Evolutionary conservation across 176 grass and related monocot genomes (phyloP), one percentile per base, ranked within the genome.

Genomic region (Aegilops longissima): DNA sequence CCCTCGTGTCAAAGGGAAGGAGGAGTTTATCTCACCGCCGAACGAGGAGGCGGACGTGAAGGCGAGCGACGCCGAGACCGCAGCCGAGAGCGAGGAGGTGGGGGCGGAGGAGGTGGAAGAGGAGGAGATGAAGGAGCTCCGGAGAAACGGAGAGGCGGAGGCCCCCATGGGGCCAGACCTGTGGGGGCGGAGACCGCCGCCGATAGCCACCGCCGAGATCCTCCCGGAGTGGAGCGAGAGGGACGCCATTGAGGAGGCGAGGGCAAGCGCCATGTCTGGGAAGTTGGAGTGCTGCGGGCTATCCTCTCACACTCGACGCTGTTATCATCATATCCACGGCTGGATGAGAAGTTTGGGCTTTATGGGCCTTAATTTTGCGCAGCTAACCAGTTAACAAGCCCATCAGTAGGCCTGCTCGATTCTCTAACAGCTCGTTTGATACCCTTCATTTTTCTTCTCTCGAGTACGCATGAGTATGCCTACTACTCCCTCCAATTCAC

Each of bases 21-120:
- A 67, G 6, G 3, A 40, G 20, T 8, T 68, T 17, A 35, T 70
- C 81, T 81, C 86, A 98, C 93, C 93, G 6, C 79, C 81, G 71
- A 95, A 95, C 1, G 92, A 92, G 35, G 88, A 98, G 17, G 82
- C 83, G 10, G 87, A 95, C 10, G 86, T 80, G 72, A 90, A 86
- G 77, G 93, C 87, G 31, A 89, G 88, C 27, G 90, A 93, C 39
- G 93, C 86, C 25, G 89, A 91, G 82, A 78, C 87, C 39, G 82
- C 66, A 21, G 88, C 78, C 31, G 80, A 78, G 71, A 85, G 79
- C n/a, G 80, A 89, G 35, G 82, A 71, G 34, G 90, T 75, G 90
- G 91, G 84, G 27, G 89, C 86, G 84, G 75, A 92, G 49, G 85
- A 62, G 20, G 91, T 67, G 81, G 82, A 80, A 33, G 92, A 82